Conservation (phyloP, 345 rosid species). For the Trapa bicornis region DNA sequence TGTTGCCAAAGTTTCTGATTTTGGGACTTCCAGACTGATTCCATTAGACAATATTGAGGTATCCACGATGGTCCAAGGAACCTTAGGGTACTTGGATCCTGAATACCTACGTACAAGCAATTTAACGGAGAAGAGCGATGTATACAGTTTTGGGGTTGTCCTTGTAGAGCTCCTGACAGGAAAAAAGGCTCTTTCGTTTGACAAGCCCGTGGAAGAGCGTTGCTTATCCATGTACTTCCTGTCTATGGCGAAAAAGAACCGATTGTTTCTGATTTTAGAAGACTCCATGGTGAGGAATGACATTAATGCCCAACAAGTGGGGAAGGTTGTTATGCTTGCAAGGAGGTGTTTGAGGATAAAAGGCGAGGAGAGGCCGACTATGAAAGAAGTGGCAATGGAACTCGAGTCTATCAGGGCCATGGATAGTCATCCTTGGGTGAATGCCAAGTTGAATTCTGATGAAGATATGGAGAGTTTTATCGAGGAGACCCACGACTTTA, state of each 20-base stretch:
- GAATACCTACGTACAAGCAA: conserved; percentile 19
- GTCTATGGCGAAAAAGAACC: conserved; percentile 12
- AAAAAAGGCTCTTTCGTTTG: conserved; percentile 10
- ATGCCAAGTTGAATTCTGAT: neutral
- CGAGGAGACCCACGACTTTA: no score
- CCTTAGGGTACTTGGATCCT: conserved; percentile 36
- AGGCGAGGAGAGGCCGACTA: conserved; percentile 4
- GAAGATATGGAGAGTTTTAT: neutral
- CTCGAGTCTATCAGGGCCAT: conserved; percentile 9
- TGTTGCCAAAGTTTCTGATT: conserved; percentile 28
- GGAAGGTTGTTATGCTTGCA: conserved; percentile 12
- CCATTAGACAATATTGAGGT: conserved; percentile 22
- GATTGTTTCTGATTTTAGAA: conserved; percentile 17
- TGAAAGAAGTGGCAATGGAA: conserved; percentile 19
- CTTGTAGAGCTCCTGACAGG: conserved; percentile 27
- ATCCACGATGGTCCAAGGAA: conserved; percentile 14
- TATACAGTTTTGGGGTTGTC: conserved; percentile 33
- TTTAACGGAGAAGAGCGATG: conserved; percentile 29
- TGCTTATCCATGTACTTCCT: conserved; percentile 18
- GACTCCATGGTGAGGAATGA: neutral
- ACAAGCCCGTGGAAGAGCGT: neutral
- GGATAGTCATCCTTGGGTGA: neutral
- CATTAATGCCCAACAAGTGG: conserved; percentile 1
- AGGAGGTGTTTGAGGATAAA: conserved; percentile 14
- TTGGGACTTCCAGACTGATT: conserved; percentile 34